Evolutionary conservation across 1,139 yeast genomes (phyloP), one percentile per base, ranked within the genome.

Genomic region (Yamadazyma taylorii): DNA sequence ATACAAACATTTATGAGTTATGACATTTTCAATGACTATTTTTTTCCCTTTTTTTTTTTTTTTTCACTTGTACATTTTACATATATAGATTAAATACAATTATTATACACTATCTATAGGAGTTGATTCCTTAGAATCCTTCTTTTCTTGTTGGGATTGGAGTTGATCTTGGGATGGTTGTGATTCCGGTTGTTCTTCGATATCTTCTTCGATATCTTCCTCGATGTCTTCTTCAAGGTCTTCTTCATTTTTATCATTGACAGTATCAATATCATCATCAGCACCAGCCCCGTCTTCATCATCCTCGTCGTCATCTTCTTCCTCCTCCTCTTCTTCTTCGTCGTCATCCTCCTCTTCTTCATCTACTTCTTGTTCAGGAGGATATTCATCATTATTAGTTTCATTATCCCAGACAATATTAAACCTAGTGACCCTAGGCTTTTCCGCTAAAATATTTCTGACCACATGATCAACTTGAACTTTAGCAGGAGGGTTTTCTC

Each of bases 361-460:
- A 10, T 63, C 75, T 21, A 59, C 63, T 30, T 57, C 63, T 37
- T 67, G 73, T 39, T 68, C 72, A 66, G 94, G 65, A 5, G 95
- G 96, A 52, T 79, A 85, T 43, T 85, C 86, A 38, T 81, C 84
- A 23, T 74, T 75, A 33, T 70, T 76, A 33, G 73, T 83, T 46
- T 76, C 82, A 45, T 75, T 78, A 57, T 83, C 92, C 99, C 99
- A 92, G 5, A 89, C 95, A 43, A 92, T 92, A 60, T 92, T 92
- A 63, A 90, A 94, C 51, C 97, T 72, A 8, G 99, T 92, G 28
- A 94, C 98, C 50, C 98, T 73, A 25, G 99, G 99, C 66, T 92
- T 94, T 57, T 94, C 98, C 2, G 97, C 97, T 42, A 94, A 69
- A 34, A 92, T 87, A 60, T 90, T 94, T 55, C 99, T 76, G 30